Percentiles rank a stretch among this genome's conserved stretches.
Evolutionary conservation across 148 eudicot species (phyloP).

Genomic region (Fagopyrum homotropicum): DNA sequence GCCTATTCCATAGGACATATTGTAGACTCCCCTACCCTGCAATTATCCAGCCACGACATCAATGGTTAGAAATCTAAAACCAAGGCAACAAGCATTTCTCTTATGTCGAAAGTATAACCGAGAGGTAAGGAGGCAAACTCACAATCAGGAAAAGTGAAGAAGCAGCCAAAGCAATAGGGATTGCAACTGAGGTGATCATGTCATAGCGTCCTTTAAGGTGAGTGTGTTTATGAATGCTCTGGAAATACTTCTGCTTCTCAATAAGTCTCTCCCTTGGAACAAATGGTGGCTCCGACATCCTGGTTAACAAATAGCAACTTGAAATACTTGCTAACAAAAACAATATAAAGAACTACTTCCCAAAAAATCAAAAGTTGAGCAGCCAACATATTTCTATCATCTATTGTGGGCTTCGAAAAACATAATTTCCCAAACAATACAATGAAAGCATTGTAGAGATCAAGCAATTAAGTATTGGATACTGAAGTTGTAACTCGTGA

Average conservation of each 20-base stretch:
- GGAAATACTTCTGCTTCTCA: constrained; percentile 55
- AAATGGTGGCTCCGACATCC: constrained; percentile 63
- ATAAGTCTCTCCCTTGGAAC: constrained; percentile 55
- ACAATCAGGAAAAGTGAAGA: constrained; percentile 38
- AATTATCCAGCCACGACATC: background rate
- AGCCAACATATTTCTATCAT: background rate
- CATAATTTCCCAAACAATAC: background rate
- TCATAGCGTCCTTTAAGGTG: constrained; percentile 58
- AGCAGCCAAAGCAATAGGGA: constrained; percentile 57
- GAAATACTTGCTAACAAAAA: background rate
- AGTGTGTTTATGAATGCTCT: constrained; percentile 49
- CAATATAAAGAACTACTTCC: background rate
- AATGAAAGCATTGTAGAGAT: background rate
- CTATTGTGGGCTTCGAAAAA: background rate
- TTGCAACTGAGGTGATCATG: constrained; percentile 66
- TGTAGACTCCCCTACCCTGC: constrained; percentile 59
- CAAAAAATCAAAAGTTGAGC: background rate
- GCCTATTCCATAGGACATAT: constrained; percentile 66
- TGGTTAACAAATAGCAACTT: constrained; percentile 19
- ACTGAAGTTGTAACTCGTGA: background rate
- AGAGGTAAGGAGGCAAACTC: constrained; percentile 21
- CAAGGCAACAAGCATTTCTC: background rate
- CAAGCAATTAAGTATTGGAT: background rate
- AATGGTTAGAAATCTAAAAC: constrained; percentile 1
- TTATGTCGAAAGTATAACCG: background rate